These are phyloP conservation scores for Cymbopogon flexuosus DNA, from an alignment of 202 grass and related monocot genomes.

Conservation along the genomic window DNA sequence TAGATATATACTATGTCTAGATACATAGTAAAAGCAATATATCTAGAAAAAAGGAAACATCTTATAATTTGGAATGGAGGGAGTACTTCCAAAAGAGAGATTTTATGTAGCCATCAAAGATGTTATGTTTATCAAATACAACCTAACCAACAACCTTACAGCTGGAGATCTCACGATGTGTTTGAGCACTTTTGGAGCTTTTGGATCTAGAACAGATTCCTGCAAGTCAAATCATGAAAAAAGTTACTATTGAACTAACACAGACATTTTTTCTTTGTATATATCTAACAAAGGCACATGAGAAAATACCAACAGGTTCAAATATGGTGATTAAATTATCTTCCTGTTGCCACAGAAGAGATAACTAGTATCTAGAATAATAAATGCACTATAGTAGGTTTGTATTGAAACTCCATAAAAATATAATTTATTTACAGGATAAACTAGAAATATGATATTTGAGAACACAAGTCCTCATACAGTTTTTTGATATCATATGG, in stretches of 20 bases:
- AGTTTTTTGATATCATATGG: background rate
- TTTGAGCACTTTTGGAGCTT: constrained; percentile 43
- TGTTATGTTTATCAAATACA: constrained; percentile 19
- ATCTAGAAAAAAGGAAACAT: background rate
- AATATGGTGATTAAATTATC: background rate
- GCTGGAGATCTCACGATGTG: constrained; percentile 42
- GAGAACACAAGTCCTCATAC: background rate
- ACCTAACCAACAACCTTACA: constrained; percentile 39
- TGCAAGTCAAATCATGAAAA: constrained; percentile 39
- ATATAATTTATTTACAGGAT: background rate
- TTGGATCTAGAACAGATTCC: constrained; percentile 47
- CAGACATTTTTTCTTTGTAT: background rate
- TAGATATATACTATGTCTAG: background rate
- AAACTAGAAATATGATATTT: constrained; percentile 2
- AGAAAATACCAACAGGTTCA: background rate
- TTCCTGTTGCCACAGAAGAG: background rate
- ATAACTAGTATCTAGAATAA: background rate
- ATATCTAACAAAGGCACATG: background rate
- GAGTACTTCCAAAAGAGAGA: constrained; percentile 11
- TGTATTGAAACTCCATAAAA: background rate
- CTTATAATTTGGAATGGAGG: background rate
- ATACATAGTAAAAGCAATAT: background rate
- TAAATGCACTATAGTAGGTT: background rate
- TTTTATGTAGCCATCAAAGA: background rate
- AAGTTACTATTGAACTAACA: constrained; percentile 18